phyloP scores from a whole-genome alignment of 441 rosid species.

The Gossypium davidsonii region DNA sequence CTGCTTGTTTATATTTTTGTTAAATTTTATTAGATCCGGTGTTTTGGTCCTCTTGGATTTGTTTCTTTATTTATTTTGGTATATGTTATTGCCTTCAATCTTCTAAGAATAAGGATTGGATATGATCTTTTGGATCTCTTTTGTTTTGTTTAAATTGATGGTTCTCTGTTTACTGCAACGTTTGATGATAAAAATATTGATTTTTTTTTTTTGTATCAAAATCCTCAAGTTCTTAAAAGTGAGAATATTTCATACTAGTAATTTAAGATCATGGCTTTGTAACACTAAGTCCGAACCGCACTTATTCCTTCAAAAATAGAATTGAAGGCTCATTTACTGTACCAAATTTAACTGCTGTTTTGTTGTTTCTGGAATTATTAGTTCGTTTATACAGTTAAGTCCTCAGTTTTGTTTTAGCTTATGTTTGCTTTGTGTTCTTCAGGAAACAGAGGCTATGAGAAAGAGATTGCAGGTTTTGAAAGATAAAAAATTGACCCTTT shows the following conservation, averaged over 20 bases:
- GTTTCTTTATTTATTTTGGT: not conserved
- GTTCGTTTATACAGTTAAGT: not conserved
- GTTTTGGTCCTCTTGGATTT: conserved; percentile 5
- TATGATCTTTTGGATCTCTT: not conserved
- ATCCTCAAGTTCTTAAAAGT: not conserved
- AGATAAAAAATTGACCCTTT: conserved; percentile 38
- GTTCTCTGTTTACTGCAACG: not conserved
- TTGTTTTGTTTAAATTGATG: not conserved
- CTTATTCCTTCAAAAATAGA: not conserved
- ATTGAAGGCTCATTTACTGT: not conserved
- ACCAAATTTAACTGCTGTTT: not conserved
- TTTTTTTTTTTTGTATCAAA: not conserved
- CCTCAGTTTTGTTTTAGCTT: not conserved
- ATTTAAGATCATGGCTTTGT: not conserved
- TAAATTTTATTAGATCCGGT: conserved; percentile 2
- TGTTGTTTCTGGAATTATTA: not conserved
- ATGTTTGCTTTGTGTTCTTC: conserved; percentile 13
- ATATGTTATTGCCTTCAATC: not conserved
- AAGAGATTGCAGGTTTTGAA: conserved; percentile 52
- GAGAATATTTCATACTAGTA: not conserved
- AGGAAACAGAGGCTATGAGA: conserved; percentile 60
- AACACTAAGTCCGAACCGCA: not conserved
- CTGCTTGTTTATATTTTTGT: conserved; percentile 25
- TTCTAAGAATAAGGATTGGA: not conserved
- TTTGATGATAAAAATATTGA: not conserved